These are phyloP conservation scores for Beauveria pseudobassiana DNA, from an alignment of 2,329 filamentous ascomycete genomes.

Conservation along the genomic window DNA sequence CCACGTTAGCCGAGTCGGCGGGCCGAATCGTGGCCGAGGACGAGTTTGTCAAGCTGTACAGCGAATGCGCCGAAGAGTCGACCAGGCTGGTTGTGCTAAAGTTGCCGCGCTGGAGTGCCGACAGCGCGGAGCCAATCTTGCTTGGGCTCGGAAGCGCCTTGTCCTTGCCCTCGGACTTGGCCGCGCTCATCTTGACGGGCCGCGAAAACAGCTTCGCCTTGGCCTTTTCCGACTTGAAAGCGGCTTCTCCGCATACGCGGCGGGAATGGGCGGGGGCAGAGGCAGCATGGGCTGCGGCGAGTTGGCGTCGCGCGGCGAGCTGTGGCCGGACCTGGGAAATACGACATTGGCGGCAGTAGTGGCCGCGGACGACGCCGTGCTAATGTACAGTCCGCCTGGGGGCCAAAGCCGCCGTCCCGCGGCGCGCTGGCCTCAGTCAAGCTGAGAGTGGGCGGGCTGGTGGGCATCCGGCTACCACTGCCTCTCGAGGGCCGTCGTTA, in stretches of 20 bases:
- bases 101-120: slow-evolving; percentile 58
- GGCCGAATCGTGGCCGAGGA: slow-evolving; percentile 72
- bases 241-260: slow-evolving; percentile 46
- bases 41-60: slow-evolving; percentile 70
- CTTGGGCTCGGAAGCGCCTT: slow-evolving; percentile 66
- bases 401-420: slow-evolving; percentile 46
- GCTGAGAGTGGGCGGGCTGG: slow-evolving; percentile 56
- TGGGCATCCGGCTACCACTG: slow-evolving; percentile 40
- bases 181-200: slow-evolving; percentile 61
- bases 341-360: slow-evolving; percentile 62
- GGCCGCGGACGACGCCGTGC: slow-evolving; percentile 55
- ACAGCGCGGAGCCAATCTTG: slow-evolving; percentile 60
- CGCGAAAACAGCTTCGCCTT: slow-evolving; percentile 79
- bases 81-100: slow-evolving; percentile 64
- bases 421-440: slow-evolving; percentile 59
- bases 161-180: slow-evolving; percentile 59
- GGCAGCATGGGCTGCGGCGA: slow-evolving; percentile 31
- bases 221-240: slow-evolving; percentile 55
- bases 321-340: slow-evolving; percentile 58
- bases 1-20: slow-evolving; percentile 37
- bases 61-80: slow-evolving; percentile 52
- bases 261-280: slow-evolving; percentile 25
- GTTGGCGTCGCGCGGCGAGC: slow-evolving; percentile 36
- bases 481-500: slow-evolving; percentile 38
- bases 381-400: slow-evolving; percentile 50